Evolutionary conservation across 768 basidiomycete species (phyloP).

Genomic region (Imleria badia): DNA sequence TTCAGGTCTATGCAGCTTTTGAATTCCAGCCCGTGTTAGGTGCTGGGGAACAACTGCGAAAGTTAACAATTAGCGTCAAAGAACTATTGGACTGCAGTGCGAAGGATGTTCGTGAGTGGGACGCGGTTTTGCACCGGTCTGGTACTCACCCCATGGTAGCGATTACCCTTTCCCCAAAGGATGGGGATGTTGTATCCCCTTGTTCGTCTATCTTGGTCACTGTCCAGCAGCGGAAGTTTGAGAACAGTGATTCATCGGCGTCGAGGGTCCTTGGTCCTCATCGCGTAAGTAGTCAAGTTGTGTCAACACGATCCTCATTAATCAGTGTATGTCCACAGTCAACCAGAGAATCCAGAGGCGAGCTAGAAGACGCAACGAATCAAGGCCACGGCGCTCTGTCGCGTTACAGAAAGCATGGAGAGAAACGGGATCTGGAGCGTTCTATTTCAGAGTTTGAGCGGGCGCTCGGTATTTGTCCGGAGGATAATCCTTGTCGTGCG

Average conservation of each 20-base stretch:
- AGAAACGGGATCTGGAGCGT: background rate
- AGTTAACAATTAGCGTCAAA: background rate
- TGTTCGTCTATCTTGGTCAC: background rate
- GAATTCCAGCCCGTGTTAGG: background rate
- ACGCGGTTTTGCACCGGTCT: background rate
- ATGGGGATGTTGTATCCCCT: background rate
- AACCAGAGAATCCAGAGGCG: background rate
- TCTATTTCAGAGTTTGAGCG: background rate
- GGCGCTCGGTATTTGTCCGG: background rate
- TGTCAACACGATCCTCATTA: too few relatives aligned
- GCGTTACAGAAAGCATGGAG: background rate
- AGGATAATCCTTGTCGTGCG: background rate
- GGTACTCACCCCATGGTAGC: background rate
- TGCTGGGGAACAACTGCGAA: background rate
- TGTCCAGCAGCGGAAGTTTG: background rate
- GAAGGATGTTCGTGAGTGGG: background rate
- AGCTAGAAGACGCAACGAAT: background rate
- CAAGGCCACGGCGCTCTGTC: background rate
- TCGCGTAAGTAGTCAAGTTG: background rate
- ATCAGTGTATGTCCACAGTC: background rate
- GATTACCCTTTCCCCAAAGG: background rate
- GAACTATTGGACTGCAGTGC: background rate
- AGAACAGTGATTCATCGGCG: background rate
- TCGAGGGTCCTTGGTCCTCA: too few relatives aligned
- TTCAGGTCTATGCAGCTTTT: background rate